Conservation (phyloP, 2,329 filamentous ascomycete genomes). For the Cladosporium austrohemisphaericum region DNA sequence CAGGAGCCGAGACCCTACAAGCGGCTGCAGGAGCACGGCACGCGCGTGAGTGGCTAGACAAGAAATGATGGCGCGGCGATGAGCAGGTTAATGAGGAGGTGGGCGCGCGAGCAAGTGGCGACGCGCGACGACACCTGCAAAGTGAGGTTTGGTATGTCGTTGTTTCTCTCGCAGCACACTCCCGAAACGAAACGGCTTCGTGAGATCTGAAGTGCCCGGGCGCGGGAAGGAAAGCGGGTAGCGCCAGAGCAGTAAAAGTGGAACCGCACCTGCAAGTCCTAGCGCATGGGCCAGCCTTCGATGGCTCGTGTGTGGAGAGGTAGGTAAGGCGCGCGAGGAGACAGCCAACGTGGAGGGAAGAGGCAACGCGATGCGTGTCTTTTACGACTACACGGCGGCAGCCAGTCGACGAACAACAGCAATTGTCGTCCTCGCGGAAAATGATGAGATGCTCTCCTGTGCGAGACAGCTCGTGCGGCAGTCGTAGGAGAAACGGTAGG, state of each 20-base stretch:
- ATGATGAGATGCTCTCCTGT: no score
- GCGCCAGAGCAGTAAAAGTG: background rate
- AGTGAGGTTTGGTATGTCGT: conserved; percentile 10
- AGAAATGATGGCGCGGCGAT: background rate
- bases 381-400: background rate
- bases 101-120: background rate
- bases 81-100: background rate
- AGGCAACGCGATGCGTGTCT: conserved; percentile 8
- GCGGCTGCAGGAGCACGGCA: conserved; percentile 2
- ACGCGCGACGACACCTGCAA: conserved; percentile 12
- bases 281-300: background rate
- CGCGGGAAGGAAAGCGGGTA: no score
- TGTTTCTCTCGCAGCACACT: conserved; percentile 1
- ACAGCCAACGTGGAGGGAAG: background rate
- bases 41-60: conserved; percentile 1
- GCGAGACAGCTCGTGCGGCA: no score
- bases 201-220: background rate
- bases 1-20: conserved; percentile 13
- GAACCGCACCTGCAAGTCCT: background rate
- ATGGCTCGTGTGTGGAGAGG: conserved; percentile 7
- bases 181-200: conserved; percentile 2
- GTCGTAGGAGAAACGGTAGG: no score
- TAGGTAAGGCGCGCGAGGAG: conserved; percentile 4
- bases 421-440: no score
- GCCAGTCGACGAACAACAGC: no score